A percentile compares a stretch with the other conserved stretches of the same genome.
Conservation (phyloP, 2,329 filamentous ascomycete species). For the Clonostachys rosea region DNA sequence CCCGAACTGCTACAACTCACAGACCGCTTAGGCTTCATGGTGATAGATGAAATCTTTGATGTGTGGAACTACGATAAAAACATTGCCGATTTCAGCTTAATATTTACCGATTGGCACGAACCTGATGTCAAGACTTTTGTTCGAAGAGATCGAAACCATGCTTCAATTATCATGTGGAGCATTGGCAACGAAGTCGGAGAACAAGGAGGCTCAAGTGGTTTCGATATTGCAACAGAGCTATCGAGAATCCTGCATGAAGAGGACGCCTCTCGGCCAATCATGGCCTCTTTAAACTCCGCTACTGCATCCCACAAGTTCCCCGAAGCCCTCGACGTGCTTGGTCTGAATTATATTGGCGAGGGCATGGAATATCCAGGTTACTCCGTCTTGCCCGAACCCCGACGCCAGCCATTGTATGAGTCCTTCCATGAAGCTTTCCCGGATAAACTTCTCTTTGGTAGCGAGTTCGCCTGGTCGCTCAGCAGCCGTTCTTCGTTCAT, state of each 20-base stretch:
- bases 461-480: not conserved
- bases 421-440: not conserved
- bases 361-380: not conserved
- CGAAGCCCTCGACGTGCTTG: not conserved
- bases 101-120: not conserved
- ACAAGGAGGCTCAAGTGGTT: not conserved
- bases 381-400: not conserved
- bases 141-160: not conserved
- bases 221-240: not conserved
- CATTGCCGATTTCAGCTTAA: no score
- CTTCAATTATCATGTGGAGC: not conserved
- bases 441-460: not conserved
- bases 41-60: no score
- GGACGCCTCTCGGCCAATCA: not conserved
- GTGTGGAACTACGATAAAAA: no score
- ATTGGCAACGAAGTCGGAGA: not conserved
- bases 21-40: not conserved
- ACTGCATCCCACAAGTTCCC: not conserved
- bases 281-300: not conserved
- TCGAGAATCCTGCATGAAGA: not conserved
- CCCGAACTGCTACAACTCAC: not conserved
- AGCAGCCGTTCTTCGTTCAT: not conserved
- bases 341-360: not conserved
- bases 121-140: not conserved
- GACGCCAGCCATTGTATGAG: not conserved